Evolutionary conservation across 768 basidiomycete species (phyloP), one percentile per base, ranked within the genome.

Genomic region (Trametes coccinea): DNA sequence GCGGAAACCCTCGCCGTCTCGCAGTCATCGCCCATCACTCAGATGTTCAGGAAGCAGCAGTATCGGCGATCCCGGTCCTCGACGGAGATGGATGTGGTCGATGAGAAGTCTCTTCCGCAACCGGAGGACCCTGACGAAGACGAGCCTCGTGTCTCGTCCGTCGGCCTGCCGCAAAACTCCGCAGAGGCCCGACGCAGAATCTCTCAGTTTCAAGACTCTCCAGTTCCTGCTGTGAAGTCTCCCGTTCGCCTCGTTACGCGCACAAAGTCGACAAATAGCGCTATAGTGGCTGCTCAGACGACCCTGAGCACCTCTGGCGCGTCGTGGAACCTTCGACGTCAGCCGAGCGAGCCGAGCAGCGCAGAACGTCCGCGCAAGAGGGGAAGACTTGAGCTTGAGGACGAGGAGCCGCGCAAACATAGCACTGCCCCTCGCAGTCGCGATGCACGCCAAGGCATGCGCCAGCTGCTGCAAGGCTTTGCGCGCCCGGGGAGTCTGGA

Each of bases 241-340:
- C 60, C 67, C 4, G 50, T 47, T 0, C 46, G 55, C 1, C 59
- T 34, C 30, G 22, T 34, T 7, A 33, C 41, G 11, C 44, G 57
- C 34, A 30, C 58, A 2, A 39, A 46, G 5, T 16, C 43, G 8
- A 50, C 14, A 30, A 27, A 27, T 27, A 46, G 16, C 29, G 62
- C 70, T 37, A 22, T 22, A 22, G 34, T 37, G 60, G 45, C 71
- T 53, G 69, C 74, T 5, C 78, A 82, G 65, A 76, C 80, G 60
- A 78, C 83, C 4, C 69, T 88, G 37, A 79, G 76, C 66, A 89
- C 88, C 0, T 73, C 77, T 4, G 71, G 75, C 4, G 82, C 87
- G 2, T 68, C 74, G 1, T 89, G 87, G 82, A 78, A 77, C 58
- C 63, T 78, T 16, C 67, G 70, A 29, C 66, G 52, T 13, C 51